phyloP scores from a whole-genome alignment of 208 protist genomes.

The Crithidia sp. region DNA sequence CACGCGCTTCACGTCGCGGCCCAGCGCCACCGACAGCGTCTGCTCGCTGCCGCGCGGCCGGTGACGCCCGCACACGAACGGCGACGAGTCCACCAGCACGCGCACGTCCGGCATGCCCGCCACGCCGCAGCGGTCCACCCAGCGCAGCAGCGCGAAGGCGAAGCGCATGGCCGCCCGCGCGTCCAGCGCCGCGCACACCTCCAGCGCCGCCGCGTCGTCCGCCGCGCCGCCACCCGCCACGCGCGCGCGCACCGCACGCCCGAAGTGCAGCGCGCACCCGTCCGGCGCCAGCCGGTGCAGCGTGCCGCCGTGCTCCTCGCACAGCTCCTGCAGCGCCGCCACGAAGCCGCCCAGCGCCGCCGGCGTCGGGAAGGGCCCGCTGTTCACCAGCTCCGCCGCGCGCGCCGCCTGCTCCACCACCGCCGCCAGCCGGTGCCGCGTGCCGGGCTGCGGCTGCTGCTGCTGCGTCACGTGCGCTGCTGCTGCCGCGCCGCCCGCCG shows the following conservation, averaged over 20 bases:
- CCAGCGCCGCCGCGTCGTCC: slow-evolving; percentile 17
- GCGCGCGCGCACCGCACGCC: slow-evolving; percentile 14
- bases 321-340: neutral
- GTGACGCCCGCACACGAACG: slow-evolving; percentile 24
- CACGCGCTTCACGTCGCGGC: slow-evolving; percentile 36
- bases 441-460: slow-evolving; percentile 1
- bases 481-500: no score
- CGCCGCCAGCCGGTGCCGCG: neutral
- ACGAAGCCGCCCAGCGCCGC: slow-evolving; percentile 4
- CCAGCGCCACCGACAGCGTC: slow-evolving; percentile 27
- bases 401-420: neutral
- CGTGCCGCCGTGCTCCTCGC: neutral
- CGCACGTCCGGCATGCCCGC: slow-evolving; percentile 18
- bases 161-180: slow-evolving; percentile 21
- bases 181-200: slow-evolving; percentile 12
- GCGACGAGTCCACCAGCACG: slow-evolving; percentile 31
- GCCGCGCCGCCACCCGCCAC: slow-evolving; percentile 4
- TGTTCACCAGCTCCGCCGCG: slow-evolving; percentile 9
- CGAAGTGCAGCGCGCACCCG: neutral
- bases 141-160: slow-evolving; percentile 18
- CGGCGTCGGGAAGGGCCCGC: slow-evolving; percentile 18
- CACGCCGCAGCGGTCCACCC: neutral
- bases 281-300: neutral
- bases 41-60: slow-evolving; percentile 19
- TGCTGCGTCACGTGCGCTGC: neutral